These are phyloP conservation scores for Monotropa hypopitys DNA, from an alignment of 179 eudicot species.

Conservation along the genomic window DNA sequence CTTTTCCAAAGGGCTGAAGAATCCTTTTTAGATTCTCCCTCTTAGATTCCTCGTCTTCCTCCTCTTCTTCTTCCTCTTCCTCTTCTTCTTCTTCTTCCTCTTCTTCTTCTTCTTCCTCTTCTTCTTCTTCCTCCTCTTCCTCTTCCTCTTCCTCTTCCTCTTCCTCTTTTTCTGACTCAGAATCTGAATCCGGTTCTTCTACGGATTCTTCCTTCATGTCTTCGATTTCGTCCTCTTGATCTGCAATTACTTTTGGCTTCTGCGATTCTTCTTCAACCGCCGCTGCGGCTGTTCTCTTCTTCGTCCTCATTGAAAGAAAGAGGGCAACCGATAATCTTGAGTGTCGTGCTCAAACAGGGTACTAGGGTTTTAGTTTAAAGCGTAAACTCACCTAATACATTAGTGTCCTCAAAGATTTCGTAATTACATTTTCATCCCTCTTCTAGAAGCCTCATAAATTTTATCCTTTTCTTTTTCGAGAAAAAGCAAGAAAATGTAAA, in stretches of 20 bases:
- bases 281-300: conserved; percentile 14
- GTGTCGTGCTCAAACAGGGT: too few relatives aligned
- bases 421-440: too few relatives aligned
- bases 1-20: conserved; percentile 55
- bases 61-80: conserved; percentile 4
- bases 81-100: conserved; percentile 6
- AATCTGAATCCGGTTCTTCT: background rate
- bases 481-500: too few relatives aligned
- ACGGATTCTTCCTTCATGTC: conserved; percentile 1
- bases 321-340: background rate
- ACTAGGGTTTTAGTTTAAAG: background rate
- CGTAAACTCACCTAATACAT: too few relatives aligned
- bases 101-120: conserved; percentile 1
- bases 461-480: too few relatives aligned
- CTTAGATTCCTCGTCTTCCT: conserved; percentile 20
- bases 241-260: conserved; percentile 2
- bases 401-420: too few relatives aligned
- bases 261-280: conserved; percentile 1
- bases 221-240: conserved; percentile 7
- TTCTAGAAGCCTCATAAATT: too few relatives aligned
- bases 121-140: conserved; percentile 7
- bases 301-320: conserved; percentile 13
- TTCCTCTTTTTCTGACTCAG: background rate
- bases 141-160: background rate
- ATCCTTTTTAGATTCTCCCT: conserved; percentile 31